Conservation (phyloP, 345 rosid species). For the Linum trigynum region DNA sequence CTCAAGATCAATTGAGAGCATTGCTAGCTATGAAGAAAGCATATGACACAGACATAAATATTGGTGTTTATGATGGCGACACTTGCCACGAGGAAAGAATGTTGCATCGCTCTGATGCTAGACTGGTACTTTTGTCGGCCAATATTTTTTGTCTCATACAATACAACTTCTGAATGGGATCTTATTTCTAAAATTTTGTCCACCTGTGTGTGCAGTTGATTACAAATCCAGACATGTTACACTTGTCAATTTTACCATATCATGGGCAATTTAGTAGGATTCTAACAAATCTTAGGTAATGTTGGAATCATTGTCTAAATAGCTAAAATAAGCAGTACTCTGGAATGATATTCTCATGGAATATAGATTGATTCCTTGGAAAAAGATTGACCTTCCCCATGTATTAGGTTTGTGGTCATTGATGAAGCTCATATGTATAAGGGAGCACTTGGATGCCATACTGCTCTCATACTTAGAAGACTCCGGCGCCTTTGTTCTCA, state of each 20-base stretch:
- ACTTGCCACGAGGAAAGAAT: constrained; percentile 56
- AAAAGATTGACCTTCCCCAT: not conserved
- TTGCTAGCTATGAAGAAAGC: constrained; percentile 41
- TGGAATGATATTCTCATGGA: not conserved
- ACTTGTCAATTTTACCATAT: constrained; percentile 70
- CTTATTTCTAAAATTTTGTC: constrained; percentile 17
- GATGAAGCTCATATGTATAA: constrained; percentile 95
- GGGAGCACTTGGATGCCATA: constrained; percentile 97
- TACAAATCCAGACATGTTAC: constrained; percentile 97
- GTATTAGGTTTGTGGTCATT: constrained; percentile 63
- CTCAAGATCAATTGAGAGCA: constrained; percentile 90
- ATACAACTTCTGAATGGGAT: constrained; percentile 11
- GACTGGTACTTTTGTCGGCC: constrained; percentile 50
- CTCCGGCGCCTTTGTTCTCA: constrained; percentile 78
- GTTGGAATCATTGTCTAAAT: constrained; percentile 2
- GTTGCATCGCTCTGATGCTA: constrained; percentile 60
- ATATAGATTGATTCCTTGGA: not conserved
- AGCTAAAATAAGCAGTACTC: not conserved
- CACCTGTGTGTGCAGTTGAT: constrained; percentile 51
- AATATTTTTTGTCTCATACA: constrained; percentile 9
- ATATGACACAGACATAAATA: constrained; percentile 37
- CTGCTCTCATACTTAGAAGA: constrained; percentile 90
- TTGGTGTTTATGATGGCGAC: constrained; percentile 93
- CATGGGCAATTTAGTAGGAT: constrained; percentile 71
- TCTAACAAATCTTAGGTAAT: constrained; percentile 73